phyloP scores from a whole-genome alignment of 768 basidiomycete species.

The Hygrocybe coccinea region DNA sequence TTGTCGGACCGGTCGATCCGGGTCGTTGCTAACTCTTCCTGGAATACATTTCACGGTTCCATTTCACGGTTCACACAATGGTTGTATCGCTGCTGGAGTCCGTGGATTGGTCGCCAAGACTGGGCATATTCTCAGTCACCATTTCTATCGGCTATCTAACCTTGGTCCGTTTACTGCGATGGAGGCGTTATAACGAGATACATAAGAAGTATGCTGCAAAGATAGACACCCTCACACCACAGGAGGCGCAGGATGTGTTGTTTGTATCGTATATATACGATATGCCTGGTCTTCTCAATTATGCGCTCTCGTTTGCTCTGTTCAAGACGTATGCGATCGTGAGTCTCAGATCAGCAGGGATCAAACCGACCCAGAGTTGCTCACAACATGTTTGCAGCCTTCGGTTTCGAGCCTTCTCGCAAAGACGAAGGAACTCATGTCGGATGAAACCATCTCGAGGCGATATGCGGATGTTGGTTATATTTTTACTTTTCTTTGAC shows the following conservation, averaged over 20 bases:
- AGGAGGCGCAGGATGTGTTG: constrained; percentile 44
- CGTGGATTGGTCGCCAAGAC: constrained; percentile 14
- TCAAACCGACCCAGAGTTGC: neutral
- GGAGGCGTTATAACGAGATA: constrained; percentile 39
- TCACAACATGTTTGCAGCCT: constrained; percentile 29
- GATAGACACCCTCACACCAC: constrained; percentile 36
- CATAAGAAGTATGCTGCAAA: constrained; percentile 38
- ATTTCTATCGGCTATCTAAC: constrained; percentile 18
- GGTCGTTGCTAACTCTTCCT: neutral
- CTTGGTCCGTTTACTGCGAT: constrained; percentile 37
- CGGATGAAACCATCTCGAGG: constrained; percentile 33
- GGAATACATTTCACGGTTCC: neutral
- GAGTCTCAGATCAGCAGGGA: constrained; percentile 11
- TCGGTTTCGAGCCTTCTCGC: constrained; percentile 41
- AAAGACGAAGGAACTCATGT: constrained; percentile 38
- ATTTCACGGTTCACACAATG: neutral
- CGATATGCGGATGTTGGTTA: constrained; percentile 47
- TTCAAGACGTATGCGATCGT: constrained; percentile 53
- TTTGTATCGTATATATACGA: constrained; percentile 35
- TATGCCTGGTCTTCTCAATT: constrained; percentile 41
- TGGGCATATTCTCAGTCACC: neutral
- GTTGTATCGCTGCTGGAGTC: constrained; percentile 22
- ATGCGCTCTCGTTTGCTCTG: constrained; percentile 43
- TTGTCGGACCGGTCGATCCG: no score
- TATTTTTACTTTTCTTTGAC: neutral